phyloP scores from a whole-genome alignment of 106 monocot genomes.

The Allium cepa region DNA sequence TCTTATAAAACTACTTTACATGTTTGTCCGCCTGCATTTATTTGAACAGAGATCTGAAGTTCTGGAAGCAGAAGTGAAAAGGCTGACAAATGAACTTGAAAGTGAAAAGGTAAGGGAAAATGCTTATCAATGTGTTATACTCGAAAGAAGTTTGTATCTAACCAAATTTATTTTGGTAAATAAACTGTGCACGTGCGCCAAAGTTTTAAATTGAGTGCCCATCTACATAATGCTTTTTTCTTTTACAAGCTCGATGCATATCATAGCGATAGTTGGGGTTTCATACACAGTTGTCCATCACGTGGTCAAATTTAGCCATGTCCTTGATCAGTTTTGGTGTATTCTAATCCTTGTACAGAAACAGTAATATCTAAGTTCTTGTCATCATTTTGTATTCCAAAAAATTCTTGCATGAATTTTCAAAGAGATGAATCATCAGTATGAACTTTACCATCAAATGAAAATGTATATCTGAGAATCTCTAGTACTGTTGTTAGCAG shows the following conservation, averaged over 20 bases:
- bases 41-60: slow-evolving; percentile 52
- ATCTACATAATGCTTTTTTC: not conserved
- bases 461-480: slow-evolving; percentile 28
- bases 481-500: slow-evolving; percentile 72
- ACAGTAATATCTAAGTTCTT: too few species aligned
- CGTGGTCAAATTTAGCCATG: too few species aligned
- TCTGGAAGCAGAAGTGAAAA: slow-evolving; percentile 54
- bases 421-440: too few species aligned
- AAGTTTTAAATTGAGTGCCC: not conserved
- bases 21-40: slow-evolving; percentile 5
- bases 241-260: not conserved
- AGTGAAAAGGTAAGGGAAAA: slow-evolving; percentile 74
- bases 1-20: too few species aligned
- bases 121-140: slow-evolving; percentile 8
- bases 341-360: too few species aligned
- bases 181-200: not conserved
- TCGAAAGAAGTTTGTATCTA: not conserved
- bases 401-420: too few species aligned
- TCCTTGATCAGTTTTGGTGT: not conserved
- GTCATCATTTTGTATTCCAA: too few species aligned
- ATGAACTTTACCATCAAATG: too few species aligned
- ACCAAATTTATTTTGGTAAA: not conserved
- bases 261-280: too few species aligned
- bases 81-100: slow-evolving; percentile 62
- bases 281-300: too few species aligned